Percentiles rank a stretch among this genome's conserved stretches.
Evolutionary conservation across 257 asterid species (phyloP).

Genomic region (Ocimum tenuiflorum): DNA sequence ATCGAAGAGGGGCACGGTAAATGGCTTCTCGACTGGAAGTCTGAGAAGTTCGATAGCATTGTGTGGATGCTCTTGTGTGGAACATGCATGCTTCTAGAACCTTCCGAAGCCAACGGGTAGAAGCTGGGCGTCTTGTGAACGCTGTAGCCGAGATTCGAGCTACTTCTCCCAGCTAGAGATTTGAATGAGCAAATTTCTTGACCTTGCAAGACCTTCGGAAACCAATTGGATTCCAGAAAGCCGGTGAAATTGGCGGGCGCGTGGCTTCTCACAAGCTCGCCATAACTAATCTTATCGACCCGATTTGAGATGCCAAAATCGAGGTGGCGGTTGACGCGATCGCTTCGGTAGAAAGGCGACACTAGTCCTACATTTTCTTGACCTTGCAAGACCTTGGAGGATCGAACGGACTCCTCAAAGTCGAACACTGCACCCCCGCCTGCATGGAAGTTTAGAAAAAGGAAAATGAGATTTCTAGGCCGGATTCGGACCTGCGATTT

Average conservation of each 20-base stretch:
- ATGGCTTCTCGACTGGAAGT: conserved; percentile 41
- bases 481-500: too few species aligned
- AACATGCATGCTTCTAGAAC: conserved; percentile 49
- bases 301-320: conserved; percentile 48
- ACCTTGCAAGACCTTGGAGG: conserved; percentile 99
- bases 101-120: conserved; percentile 90
- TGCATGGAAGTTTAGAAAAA: conserved; percentile 18
- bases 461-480: neutral
- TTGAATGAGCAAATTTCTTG: conserved; percentile 93
- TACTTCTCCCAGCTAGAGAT: conserved; percentile 58
- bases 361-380: conserved; percentile 80
- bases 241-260: conserved; percentile 61
- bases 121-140: conserved; percentile 39
- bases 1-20: conserved; percentile 33
- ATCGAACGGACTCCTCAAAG: conserved; percentile 80
- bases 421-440: conserved; percentile 71
- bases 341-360: conserved; percentile 57
- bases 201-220: conserved; percentile 99
- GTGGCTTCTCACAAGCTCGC: conserved; percentile 49
- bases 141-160: conserved; percentile 36
- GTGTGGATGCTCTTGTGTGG: conserved; percentile 46
- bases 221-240: conserved; percentile 84
- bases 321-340: conserved; percentile 58
- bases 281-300: conserved; percentile 41
- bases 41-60: conserved; percentile 43